A percentile compares a stretch with the other conserved stretches of the same genome.
These are phyloP conservation scores for Eremochloa ophiuroides DNA, from an alignment of 176 grass and related monocot species.

Conservation along the genomic window DNA sequence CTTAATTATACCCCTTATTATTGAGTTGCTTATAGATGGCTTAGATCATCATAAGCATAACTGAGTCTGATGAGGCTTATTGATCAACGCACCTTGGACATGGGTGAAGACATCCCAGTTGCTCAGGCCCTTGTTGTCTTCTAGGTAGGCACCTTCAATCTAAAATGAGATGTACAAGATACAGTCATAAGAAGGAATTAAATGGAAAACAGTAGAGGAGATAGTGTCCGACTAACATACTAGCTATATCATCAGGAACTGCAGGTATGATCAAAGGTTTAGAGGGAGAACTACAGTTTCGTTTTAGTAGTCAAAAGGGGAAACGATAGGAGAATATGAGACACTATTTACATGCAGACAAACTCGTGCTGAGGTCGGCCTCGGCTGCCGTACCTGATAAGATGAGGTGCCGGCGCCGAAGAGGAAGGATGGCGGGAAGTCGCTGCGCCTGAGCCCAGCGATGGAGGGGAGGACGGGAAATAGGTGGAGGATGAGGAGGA, in stretches of 20 bases:
- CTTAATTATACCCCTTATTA: background rate
- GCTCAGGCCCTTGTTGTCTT: slow-evolving; percentile 50
- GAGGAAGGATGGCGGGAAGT: slow-evolving; percentile 59
- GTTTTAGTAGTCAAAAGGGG: too few relatives aligned
- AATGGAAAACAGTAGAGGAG: background rate
- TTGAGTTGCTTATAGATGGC: too few relatives aligned
- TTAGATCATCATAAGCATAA: too few relatives aligned
- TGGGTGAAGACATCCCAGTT: slow-evolving; percentile 73
- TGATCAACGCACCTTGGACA: slow-evolving; percentile 20
- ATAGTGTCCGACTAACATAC: background rate
- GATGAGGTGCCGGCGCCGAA: slow-evolving; percentile 59
- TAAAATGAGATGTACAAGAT: slow-evolving; percentile 6
- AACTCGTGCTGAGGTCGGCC: background rate
- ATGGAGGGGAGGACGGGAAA: slow-evolving; percentile 2
- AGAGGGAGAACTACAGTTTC: too few relatives aligned
- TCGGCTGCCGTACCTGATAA: slow-evolving; percentile 36
- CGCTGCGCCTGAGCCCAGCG: slow-evolving; percentile 26
- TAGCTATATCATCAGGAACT: too few relatives aligned
- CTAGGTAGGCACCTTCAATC: slow-evolving; percentile 64
- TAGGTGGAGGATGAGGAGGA: slow-evolving; percentile 26
- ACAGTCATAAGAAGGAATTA: background rate
- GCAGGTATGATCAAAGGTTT: too few relatives aligned
- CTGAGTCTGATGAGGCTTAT: too few relatives aligned
- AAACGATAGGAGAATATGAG: too few relatives aligned
- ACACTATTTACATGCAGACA: too few relatives aligned